A percentile compares a stretch with the other conserved stretches of the same genome.
phyloP scores from a whole-genome alignment of 1,284 basidiomycete genomes.

The Fomes fomentarius region DNA sequence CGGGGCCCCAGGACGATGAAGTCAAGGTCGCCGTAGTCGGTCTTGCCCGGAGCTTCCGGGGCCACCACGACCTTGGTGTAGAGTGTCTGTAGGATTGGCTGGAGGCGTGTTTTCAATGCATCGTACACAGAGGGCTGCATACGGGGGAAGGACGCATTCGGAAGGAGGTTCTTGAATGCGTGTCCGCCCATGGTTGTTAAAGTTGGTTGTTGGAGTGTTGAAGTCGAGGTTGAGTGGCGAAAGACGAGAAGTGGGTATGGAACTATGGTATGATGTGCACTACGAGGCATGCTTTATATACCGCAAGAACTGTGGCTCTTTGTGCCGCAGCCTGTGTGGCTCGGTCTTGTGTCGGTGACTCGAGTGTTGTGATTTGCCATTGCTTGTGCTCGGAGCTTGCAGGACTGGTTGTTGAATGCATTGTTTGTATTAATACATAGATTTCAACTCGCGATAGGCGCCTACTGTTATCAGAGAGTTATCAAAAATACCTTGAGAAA shows the following conservation, averaged over 20 bases:
- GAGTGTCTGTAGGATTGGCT: conserved; percentile 43
- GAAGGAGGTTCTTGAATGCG: conserved; percentile 56
- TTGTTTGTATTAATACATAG: too few species aligned
- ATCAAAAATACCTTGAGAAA: too few species aligned
- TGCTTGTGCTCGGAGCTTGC: too few species aligned
- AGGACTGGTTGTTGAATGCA: too few species aligned
- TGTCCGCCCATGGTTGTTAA: conserved; percentile 61
- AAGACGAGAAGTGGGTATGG: neutral
- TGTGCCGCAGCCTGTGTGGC: conserved; percentile 3
- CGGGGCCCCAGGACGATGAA: conserved; percentile 54
- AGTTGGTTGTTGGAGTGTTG: neutral
- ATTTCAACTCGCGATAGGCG: too few species aligned
- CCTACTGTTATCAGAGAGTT: too few species aligned
- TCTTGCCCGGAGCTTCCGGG: conserved; percentile 63
- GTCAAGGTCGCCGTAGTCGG: conserved; percentile 68
- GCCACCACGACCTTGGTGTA: conserved; percentile 58
- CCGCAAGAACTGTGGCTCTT: neutral
- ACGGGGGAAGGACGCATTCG: conserved; percentile 55
- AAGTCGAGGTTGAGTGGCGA: neutral
- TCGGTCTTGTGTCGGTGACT: too few species aligned
- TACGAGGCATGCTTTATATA: neutral
- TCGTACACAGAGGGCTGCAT: conserved; percentile 56
- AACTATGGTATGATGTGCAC: neutral
- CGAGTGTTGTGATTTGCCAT: too few species aligned
- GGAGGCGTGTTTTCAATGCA: conserved; percentile 48